Conservation (phyloP, 768 basidiomycete species). For the Kwoniella sp. region DNA sequence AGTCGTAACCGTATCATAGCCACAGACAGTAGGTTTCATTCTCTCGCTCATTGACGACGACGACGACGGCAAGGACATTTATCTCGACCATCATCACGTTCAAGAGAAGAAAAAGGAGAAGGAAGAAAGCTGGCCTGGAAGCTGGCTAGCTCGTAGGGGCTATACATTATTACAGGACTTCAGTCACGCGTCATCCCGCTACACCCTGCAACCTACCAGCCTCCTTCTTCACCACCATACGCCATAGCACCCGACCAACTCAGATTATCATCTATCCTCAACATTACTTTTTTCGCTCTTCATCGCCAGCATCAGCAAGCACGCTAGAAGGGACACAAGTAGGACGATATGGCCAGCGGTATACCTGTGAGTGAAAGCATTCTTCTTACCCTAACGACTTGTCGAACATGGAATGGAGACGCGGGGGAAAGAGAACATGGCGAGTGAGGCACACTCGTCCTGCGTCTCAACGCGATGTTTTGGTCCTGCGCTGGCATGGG, state of each 20-base stretch:
- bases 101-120: background rate
- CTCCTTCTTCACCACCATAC: constrained; percentile 11
- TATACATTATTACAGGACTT: background rate
- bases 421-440: constrained; percentile 18
- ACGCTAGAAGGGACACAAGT: constrained; percentile 2
- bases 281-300: background rate
- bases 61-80: background rate
- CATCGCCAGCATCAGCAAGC: background rate
- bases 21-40: constrained; percentile 1
- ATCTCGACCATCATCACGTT: background rate
- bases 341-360: constrained; percentile 34
- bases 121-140: background rate
- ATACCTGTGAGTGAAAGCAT: constrained; percentile 46
- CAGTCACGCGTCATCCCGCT: constrained; percentile 26
- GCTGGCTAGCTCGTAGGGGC: background rate
- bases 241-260: background rate
- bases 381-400: no score
- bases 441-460: constrained; percentile 7
- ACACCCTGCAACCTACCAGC: constrained; percentile 17
- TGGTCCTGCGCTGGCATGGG: no score
- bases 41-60: background rate
- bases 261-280: background rate
- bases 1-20: background rate
- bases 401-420: no score
- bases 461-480: constrained; percentile 29